Evolutionary conservation across 225 moss, liverwort and hornwort species (phyloP), one percentile per base, ranked within the genome.

Genomic region (Antitrichia curtipendula): DNA sequence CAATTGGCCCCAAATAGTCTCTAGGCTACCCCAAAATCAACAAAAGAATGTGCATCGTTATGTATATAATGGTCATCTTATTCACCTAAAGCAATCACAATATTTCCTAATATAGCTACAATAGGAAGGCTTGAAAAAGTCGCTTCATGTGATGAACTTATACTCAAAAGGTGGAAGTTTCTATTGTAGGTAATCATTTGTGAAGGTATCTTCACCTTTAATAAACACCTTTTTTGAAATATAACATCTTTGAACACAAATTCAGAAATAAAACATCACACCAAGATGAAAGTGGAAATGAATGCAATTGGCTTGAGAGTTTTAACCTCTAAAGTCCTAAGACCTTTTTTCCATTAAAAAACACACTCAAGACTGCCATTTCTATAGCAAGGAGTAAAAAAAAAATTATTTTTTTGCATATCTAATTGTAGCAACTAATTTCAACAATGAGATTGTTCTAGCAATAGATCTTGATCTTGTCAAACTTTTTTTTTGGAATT

Each of bases 131-230:
- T 0, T 18, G 4, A 31, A 31, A n/a, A 19, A 47, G 0, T 72
- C 18, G 18, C 3, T 29, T 18, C 10, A 0, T 45, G 0, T 72
- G 10, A 18, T 11, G 18, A 73, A 47, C 18, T 31, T 18, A 11
- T 31, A 47, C 0, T 72, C 10, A 72, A 72, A 73, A 73, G 47
- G 11, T 47, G 2, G 10, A 73, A 73, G 73, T 31, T 72, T 5
- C 2, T 72, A 4, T 18, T 29, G 8, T 1, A 29, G 0, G 29
- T 18, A 4, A 29, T 10, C 17, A 45, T 7, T 47, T 2, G 1
- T 72, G 2, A 45, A 72, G 29, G 45, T 45, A 10, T 17, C 45
- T 0, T 29, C 10, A 45, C 4, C 10, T 68, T 2, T 23, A 38
- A 38, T 4, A 7, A 0, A 68, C 13, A 7, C 21, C 22, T n/a